phyloP scores from a whole-genome alignment of 306 rosid species.

The Boehmeria nivea region DNA sequence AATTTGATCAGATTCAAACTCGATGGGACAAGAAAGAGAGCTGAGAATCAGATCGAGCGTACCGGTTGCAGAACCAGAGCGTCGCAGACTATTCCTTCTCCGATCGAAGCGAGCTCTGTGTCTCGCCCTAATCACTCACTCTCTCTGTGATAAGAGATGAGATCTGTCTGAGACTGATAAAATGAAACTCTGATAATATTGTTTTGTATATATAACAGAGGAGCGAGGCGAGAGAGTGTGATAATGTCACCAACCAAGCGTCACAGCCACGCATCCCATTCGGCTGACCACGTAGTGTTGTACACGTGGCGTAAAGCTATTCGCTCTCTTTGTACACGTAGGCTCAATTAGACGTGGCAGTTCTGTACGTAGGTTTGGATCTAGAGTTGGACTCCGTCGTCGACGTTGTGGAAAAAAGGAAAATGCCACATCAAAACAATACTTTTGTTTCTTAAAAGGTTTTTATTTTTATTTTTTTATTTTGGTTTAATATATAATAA shows the following conservation, averaged over 20 bases:
- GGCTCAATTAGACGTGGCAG: neutral
- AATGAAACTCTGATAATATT: neutral
- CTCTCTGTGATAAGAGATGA: neutral
- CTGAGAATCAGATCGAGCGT: neutral
- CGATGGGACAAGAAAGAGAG: neutral
- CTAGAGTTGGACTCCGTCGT: neutral
- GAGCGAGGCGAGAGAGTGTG: too few relatives aligned
- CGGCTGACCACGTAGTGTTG: neutral
- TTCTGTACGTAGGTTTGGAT: neutral
- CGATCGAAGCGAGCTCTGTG: too few relatives aligned
- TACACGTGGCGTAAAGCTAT: neutral
- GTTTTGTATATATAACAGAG: neutral
- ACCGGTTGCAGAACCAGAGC: neutral
- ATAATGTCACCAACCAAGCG: neutral
- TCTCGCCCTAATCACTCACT: too few relatives aligned
- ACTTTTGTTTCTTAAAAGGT: too few relatives aligned
- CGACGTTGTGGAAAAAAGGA: too few relatives aligned
- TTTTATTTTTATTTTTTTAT: too few relatives aligned
- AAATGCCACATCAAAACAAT: too few relatives aligned
- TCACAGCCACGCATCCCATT: slow-evolving; percentile 1
- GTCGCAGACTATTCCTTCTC: neutral
- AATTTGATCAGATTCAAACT: neutral
- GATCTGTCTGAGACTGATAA: neutral
- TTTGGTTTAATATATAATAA: too few relatives aligned
- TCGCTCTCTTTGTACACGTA: neutral